Evolutionary conservation across 805 yeast genomes (phyloP), one percentile per base, ranked within the genome.

Genomic region (Ogataea zsoltii): DNA sequence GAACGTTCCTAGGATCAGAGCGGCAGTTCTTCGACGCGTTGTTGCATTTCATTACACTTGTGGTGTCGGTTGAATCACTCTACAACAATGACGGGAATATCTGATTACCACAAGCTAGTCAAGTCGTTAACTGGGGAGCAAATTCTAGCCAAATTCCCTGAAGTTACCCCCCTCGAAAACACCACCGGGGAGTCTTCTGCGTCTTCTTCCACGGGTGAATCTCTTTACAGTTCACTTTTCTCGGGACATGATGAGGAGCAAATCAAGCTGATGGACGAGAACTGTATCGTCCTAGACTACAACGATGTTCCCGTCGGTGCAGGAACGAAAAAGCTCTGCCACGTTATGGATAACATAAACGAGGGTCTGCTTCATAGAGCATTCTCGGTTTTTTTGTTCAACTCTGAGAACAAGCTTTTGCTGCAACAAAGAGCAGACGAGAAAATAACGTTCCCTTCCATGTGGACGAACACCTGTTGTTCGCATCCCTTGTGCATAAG

Each of bases 401-500:
- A 90, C 65, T 79, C 78, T 17, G 79, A 87, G 36, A 82, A 82
- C 48, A 76, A 85, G 67, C 75, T 94, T 50, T 74, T 94, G 47
- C 74, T 94, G 55, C 99, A 94, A 70, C 97, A 92, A 70, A 82
- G 99, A 57, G 98, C 99, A 0, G 82, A 83, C 40, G 98, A 94
- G 65, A 94, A 94, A 67, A 94, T 94, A 70, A 94, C 99, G 1
- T 94, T 94, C 68, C 96, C 98, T 0, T 82, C 82, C 47, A 82
- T 91, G 85, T 94, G 99, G 99, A 94, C 99, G 19, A 94, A 94
- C 66, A 94, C 99, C 2, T 94, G 99, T 69, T 94, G 99, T 67
- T 91, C 98, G 1, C 99, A 94, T 65, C 99, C 99, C 9, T 74
- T 94, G 42, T 89, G 96, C 44, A 80, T 89, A 29, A 77, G 83